Conservation (phyloP, 768 basidiomycete species). For the Lactarius sp. region DNA sequence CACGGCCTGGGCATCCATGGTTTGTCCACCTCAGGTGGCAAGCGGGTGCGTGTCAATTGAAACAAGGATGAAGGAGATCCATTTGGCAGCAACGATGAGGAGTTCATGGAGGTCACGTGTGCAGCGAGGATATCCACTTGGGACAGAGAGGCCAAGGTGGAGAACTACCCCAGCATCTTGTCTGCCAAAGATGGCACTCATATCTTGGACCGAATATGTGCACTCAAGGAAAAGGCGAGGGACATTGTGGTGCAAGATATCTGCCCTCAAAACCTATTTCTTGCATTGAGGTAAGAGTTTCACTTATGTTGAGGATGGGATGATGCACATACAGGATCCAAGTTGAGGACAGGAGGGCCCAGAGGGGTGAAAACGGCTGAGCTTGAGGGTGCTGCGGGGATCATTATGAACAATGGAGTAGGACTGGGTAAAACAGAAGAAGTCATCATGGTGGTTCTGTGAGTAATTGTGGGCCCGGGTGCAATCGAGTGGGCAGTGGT, state of each 20-base stretch:
- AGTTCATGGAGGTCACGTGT: conserved; percentile 21
- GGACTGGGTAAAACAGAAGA: too few species aligned
- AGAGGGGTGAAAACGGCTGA: too few species aligned
- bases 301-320: background rate
- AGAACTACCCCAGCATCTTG: conserved; percentile 13
- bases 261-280: conserved; percentile 22
- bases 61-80: conserved; percentile 20
- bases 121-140: conserved; percentile 12
- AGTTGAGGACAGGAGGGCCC: too few species aligned
- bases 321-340: too few species aligned
- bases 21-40: background rate
- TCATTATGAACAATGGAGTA: too few species aligned
- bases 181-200: conserved; percentile 15
- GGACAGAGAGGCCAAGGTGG: conserved; percentile 10
- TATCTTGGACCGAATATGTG: conserved; percentile 15
- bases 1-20: conserved; percentile 9
- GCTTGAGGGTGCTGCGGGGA: too few species aligned
- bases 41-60: conserved; percentile 18
- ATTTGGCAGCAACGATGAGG: conserved; percentile 20
- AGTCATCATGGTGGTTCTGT: too few species aligned
- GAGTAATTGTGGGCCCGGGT: too few species aligned
- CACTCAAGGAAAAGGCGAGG: conserved; percentile 22
- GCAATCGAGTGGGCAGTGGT: too few species aligned
- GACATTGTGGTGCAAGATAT: conserved; percentile 23
- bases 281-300: conserved; percentile 18